Percentiles rank a stretch among this genome's conserved stretches.
phyloP scores from a whole-genome alignment of 495 filamentous ascomycete species.

The Daldinia childiae region DNA sequence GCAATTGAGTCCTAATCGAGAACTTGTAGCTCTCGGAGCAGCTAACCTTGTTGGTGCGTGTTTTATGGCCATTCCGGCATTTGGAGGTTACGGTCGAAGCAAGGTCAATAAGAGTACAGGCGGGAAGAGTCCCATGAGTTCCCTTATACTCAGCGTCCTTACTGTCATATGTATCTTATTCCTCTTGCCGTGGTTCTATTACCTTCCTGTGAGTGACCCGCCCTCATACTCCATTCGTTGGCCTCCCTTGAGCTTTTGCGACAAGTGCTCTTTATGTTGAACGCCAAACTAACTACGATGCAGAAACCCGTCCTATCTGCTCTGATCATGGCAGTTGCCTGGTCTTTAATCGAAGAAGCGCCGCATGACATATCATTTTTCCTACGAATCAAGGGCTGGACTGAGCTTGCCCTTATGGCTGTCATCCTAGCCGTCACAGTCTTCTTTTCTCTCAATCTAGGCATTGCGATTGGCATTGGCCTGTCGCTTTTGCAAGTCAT shows the following conservation, averaged over 20 bases:
- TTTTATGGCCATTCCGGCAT: constrained; percentile 90
- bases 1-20: constrained; percentile 87
- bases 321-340: constrained; percentile 96
- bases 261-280: not conserved
- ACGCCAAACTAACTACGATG: constrained; percentile 38
- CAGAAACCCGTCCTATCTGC: constrained; percentile 93
- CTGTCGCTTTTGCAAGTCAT: constrained; percentile 89
- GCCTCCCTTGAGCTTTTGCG: not conserved
- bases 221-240: not conserved
- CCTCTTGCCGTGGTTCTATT: constrained; percentile 91
- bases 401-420: constrained; percentile 85
- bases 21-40: constrained; percentile 90
- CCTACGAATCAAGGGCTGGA: constrained; percentile 80
- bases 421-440: constrained; percentile 92
- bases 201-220: constrained; percentile 76
- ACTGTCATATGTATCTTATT: constrained; percentile 82
- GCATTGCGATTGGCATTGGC: constrained; percentile 89
- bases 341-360: constrained; percentile 93
- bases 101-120: constrained; percentile 94
- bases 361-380: constrained; percentile 94
- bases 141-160: constrained; percentile 81
- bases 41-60: constrained; percentile 91
- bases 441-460: constrained; percentile 85
- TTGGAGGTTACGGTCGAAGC: constrained; percentile 95
- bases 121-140: constrained; percentile 91